Conservation (phyloP, 2,329 filamentous ascomycete genomes). For the Penicillium aurantiogriseum region DNA sequence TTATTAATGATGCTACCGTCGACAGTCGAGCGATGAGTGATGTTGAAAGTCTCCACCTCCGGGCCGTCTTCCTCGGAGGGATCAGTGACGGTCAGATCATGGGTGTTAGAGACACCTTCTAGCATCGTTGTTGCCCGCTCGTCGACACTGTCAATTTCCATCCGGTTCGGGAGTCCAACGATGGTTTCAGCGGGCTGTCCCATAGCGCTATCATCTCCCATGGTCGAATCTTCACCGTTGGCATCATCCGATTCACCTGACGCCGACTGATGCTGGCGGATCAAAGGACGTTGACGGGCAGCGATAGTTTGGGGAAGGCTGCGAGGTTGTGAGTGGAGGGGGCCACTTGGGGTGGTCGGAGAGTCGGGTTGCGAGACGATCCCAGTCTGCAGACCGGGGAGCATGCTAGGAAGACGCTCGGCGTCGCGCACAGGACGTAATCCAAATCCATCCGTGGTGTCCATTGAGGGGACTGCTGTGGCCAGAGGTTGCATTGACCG, state of each 20-base stretch:
- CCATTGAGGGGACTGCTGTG: conserved; percentile 65
- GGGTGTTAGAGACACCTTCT: conserved; percentile 64
- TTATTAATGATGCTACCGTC: conserved; percentile 77
- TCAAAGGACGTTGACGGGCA: conserved; percentile 74
- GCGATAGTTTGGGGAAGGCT: conserved; percentile 53
- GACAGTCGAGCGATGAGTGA: conserved; percentile 78
- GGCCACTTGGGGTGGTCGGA: conserved; percentile 77
- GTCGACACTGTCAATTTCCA: conserved; percentile 85
- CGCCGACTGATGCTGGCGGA: conserved; percentile 81
- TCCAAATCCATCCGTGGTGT: conserved; percentile 68
- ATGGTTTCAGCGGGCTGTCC: conserved; percentile 63
- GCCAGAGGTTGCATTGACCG: conserved; percentile 65
- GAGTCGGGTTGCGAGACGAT: conserved; percentile 87
- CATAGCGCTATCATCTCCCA: conserved; percentile 61
- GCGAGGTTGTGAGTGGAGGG: conserved; percentile 58
- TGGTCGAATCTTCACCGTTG: conserved; percentile 76
- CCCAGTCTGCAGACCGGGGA: conserved; percentile 65
- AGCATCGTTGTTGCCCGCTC: conserved; percentile 73
- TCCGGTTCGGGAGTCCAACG: conserved; percentile 73
- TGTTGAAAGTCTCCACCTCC: conserved; percentile 88
- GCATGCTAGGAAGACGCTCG: conserved; percentile 81
- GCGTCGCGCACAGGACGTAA: conserved; percentile 75
- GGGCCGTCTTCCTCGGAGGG: conserved; percentile 70
- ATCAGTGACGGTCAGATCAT: conserved; percentile 73
- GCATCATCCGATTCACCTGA: conserved; percentile 87